Evolutionary conservation across 2,329 filamentous ascomycete species (phyloP), one percentile per base, ranked within the genome.

Genomic region (Furcasterigmium sp.): DNA sequence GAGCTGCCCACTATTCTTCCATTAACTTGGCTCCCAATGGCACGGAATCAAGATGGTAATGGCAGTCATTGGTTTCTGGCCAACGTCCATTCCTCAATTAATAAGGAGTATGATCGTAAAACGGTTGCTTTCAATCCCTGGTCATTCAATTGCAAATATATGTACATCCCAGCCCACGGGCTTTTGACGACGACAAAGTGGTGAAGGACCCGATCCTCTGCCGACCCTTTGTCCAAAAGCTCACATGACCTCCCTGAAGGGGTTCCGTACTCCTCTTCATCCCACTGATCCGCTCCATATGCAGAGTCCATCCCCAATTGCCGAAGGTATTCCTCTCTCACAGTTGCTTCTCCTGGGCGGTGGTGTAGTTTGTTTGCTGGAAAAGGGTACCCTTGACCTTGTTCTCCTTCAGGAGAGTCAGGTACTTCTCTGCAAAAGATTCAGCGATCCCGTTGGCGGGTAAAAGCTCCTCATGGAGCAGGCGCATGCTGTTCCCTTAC

Each of bases 311-410:
- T 35, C 32, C 32, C 32, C 10, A 9, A 17, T 17, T 35, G 7
- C 32, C 32, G 23, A 26, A 35, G 17, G 32, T 15, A 17, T 17
- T 15, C 3, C 32, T 17, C 25, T 5, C 19, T 36, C 30, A 41
- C 15, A 20, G 18, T 45, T 64, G 60, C 51, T 65, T 56, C 30
- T 68, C 65, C 56, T 69, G 62, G 69, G 83, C 75, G 41, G 71
- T 65, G 47, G 82, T 61, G 65, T 87, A 87, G 70, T 90, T 89
- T 61, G 86, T 82, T 68, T 91, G 86, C 59, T 89, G 70, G 56
- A 88, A 90, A 51, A 88, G 71, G 64, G 87, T 88, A 46, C 87
- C 87, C 70, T 81, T 84, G 62, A 91, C 76, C 68, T 87, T 85
- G 58, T 85, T 76, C 51, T 85, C 76, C 68, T 85, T 85, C 54